Conservation (phyloP, 2,329 filamentous ascomycete species). For the Alternaria sp. region DNA sequence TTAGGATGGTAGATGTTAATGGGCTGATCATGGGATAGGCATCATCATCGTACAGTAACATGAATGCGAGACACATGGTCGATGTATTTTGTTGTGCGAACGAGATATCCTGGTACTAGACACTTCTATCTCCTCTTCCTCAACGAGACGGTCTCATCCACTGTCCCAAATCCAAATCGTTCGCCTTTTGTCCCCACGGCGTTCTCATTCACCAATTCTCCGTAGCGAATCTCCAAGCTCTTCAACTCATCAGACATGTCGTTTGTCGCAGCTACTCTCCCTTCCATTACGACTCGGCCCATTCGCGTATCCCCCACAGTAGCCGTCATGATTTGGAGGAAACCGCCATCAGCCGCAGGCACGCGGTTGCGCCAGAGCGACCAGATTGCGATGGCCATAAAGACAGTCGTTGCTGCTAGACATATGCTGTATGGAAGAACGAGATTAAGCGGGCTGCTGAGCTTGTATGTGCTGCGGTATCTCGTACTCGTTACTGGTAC, state of each 20-base stretch:
- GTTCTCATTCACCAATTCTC: background rate
- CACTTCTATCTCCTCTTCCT: too few species aligned
- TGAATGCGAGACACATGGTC: background rate
- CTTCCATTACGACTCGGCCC: background rate
- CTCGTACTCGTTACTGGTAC: background rate
- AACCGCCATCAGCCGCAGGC: background rate
- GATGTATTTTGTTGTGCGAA: background rate
- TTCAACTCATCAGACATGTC: background rate
- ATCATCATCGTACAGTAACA: background rate
- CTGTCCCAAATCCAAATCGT: background rate
- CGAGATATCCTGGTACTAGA: too few species aligned
- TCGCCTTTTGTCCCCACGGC: background rate
- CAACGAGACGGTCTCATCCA: background rate
- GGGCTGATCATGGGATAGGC: background rate
- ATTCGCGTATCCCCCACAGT: background rate
- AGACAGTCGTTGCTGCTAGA: background rate
- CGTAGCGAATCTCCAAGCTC: background rate
- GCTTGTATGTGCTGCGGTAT: background rate
- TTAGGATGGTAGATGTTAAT: background rate
- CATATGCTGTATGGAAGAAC: background rate
- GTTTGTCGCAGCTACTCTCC: rapidly evolving
- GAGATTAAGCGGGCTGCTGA: background rate
- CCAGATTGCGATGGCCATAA: background rate
- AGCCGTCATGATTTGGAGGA: background rate
- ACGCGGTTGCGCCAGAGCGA: background rate